Evolutionary conservation across 176 grass and related monocot genomes (phyloP).

Genomic region (Rhynchospora tenuis): DNA sequence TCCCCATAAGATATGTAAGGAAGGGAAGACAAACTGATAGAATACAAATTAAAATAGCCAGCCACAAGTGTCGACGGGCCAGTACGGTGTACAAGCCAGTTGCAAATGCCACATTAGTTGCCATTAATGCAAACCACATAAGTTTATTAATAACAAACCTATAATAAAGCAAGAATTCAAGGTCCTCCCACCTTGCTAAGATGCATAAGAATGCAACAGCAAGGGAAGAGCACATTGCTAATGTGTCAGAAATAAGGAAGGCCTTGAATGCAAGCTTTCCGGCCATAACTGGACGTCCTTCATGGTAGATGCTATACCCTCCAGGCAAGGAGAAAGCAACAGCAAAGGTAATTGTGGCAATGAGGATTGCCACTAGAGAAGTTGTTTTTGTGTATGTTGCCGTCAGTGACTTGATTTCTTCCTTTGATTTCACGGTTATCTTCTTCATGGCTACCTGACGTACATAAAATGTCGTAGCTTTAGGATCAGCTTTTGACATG

Average conservation of each 20-base stretch:
- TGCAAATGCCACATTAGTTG: not conserved
- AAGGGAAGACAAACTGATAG: not conserved
- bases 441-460: not conserved
- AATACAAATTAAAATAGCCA: not conserved
- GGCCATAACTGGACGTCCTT: slow-evolving; percentile 8
- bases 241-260: slow-evolving; percentile 9
- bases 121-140: slow-evolving; percentile 26
- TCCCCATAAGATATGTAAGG: not conserved
- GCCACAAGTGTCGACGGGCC: not conserved
- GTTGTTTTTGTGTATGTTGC: slow-evolving; percentile 26
- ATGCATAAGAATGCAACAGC: slow-evolving; percentile 24
- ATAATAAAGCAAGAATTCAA: slow-evolving; percentile 23
- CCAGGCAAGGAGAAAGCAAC: slow-evolving; percentile 11
- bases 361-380: slow-evolving; percentile 27
- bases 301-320: not conserved
- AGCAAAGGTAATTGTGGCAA: slow-evolving; percentile 17
- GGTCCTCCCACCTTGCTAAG: slow-evolving; percentile 19
- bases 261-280: not conserved
- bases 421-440: not conserved
- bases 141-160: slow-evolving; percentile 9
- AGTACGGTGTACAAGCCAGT: not conserved
- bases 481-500: slow-evolving; percentile 9
- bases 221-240: not conserved
- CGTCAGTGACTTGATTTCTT: slow-evolving; percentile 15
- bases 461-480: not conserved